Base-by-base conservation (phyloP, 768 basidiomycete genomes). In the Podaxis sp. region DNA sequence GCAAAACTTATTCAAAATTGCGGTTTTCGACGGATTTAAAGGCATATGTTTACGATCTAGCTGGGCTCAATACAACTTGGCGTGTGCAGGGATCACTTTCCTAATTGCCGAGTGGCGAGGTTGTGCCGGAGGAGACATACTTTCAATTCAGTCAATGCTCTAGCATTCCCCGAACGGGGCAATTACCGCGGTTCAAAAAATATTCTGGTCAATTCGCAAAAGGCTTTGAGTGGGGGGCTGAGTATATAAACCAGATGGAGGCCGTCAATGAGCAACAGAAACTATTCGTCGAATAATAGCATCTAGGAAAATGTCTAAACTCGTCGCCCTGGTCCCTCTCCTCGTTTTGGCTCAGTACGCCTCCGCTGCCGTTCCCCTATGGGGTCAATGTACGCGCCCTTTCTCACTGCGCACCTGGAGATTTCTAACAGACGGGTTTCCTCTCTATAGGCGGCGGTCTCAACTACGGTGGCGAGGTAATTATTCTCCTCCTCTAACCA, bases 321-420 rank as follows among this genome's bases (percentile, higher is more conserved):
- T 65, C 25, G 12, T 65, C 24, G 25, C 64, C 24, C 22, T 65
- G 37, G 59, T 61, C 17, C 24, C 49, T 47, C 25, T 50, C 13
- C 46, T 60, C 11, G 22, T 47, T 46, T 29, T 51, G 40, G 37
- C 55, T 36, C 47, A 25, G 19, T 49, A 49, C 19, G 64, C 59
- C 43, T 24, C 55, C 24, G 57, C 50, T 55, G 57, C 57, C 29
- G 70, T 73, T n/a, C 63, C 71, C 17, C 65, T 71, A 9, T 75
- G 68, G 66, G 74, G 71, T 41, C 74, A 75, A 69, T 75, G 74
- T 74, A 64, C 15, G 66, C 12, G 52, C 57, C 51, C 41, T 8
- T 13, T 51, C 52, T 33, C 33, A 22, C 46, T 43, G 43, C 1
- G 7, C 43, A 4, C 15, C 8, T 4, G 24, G 37, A 27, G 19